Base-by-base conservation (phyloP, 805 yeast species). In the Candida tibetensis region DNA sequence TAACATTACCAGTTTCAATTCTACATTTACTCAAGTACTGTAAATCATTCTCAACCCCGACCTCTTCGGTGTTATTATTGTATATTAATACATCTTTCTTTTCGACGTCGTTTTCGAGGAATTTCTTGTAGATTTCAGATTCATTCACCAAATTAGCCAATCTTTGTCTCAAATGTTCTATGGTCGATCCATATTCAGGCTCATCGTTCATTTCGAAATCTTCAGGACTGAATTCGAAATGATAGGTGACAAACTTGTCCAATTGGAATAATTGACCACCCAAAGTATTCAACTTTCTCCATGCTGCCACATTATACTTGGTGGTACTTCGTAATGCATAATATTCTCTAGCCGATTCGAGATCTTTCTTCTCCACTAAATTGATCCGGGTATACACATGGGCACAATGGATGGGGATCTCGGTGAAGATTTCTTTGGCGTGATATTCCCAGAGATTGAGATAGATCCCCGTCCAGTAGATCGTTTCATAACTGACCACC, bases 171-270 rank as follows among this genome's bases (percentile, higher is more conserved):
- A 88, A 67, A 45, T 81, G 78, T 13, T 67, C 72, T 23, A 90
- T 69, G 14, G 81, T 76, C 7, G 90, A 78, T 1, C 95, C 95
- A 38, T 69, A 72, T 42, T 78, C 90, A 4, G 81, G 82, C 40
- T 85, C 58, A 4, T 61, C 76, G 44, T 74, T 74, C 47, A 61
- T 57, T 43, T 77, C 79, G 53, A 78, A 85, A 50, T 86, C 95
- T 48, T 82, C 90, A 0, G 95, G 93, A 21, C 85, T 77, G 58
- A 86, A 86, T 54, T 85, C 95, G 47, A 84, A 71, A 56, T 84
- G 85, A 54, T 81, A 85, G 17, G 65, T 66, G 22, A 83, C 53
- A 37, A 39, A 58, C 22, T 46, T 35, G n/a, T 48, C 40, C 36
- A 51, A 36, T 8, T 46, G 42, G 40, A 62, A 60, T 4, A 57